phyloP scores from a whole-genome alignment of 108 stramenopile genomes.

The Cylindrotheca closterium region DNA sequence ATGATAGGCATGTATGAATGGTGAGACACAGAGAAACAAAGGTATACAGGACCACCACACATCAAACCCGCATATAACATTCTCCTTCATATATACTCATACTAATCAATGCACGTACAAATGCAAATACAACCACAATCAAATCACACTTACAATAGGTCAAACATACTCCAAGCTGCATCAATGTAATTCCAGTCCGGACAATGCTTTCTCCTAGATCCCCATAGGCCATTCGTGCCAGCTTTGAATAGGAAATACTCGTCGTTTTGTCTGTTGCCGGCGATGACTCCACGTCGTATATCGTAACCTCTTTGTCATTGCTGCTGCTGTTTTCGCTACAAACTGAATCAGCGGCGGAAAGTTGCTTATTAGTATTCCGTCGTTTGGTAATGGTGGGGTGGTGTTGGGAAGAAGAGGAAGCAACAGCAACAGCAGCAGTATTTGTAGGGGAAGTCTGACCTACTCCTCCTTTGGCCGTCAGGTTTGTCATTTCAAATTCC shows the following conservation, averaged over 20 bases:
- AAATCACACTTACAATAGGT: slow-evolving; percentile 39
- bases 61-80: too few species aligned
- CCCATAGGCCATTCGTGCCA: slow-evolving; percentile 52
- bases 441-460: neutral
- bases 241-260: slow-evolving; percentile 44
- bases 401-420: too few species aligned
- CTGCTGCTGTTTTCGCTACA: neutral
- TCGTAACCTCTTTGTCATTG: neutral
- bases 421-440: too few species aligned
- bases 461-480: neutral
- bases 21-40: neutral
- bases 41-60: too few species aligned
- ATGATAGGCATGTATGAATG: neutral
- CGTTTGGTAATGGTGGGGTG: too few species aligned
- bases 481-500: neutral
- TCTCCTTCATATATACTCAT: too few species aligned
- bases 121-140: too few species aligned
- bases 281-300: neutral
- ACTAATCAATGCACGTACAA: too few species aligned
- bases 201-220: slow-evolving; percentile 25
- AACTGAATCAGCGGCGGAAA: neutral
- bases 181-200: slow-evolving; percentile 42
- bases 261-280: neutral
- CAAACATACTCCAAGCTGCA: slow-evolving; percentile 58
- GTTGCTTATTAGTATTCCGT: neutral